Conservation (phyloP, 2,329 filamentous ascomycete genomes). For the Pseudovirgaria hyperparasitica region DNA sequence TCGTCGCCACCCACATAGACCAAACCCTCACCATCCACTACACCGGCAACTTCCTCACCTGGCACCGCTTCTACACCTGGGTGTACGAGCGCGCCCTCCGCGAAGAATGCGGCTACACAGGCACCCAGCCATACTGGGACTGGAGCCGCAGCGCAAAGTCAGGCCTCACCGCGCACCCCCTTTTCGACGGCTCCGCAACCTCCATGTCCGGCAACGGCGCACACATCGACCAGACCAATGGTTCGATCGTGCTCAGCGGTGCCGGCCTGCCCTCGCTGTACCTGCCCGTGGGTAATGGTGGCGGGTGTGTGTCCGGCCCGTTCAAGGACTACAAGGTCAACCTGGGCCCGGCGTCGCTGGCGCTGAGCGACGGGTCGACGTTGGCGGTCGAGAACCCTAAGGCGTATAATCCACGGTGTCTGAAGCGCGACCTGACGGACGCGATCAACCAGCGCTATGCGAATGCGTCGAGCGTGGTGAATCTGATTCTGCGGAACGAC, state of each 20-base stretch:
- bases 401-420: slow-evolving; percentile 11
- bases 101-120: slow-evolving; percentile 29
- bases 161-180: slow-evolving; percentile 19
- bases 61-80: slow-evolving; percentile 32
- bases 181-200: slow-evolving; percentile 37
- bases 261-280: slow-evolving; percentile 9
- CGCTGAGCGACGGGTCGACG: slow-evolving; percentile 7
- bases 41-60: slow-evolving; percentile 25
- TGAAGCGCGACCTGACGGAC: slow-evolving; percentile 14
- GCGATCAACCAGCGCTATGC: slow-evolving; percentile 13
- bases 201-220: slow-evolving; percentile 35
- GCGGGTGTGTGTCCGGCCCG: slow-evolving; percentile 11
- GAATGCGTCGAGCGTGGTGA: slow-evolving; percentile 12
- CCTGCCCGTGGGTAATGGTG: slow-evolving; percentile 25
- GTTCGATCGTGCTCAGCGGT: slow-evolving; percentile 20
- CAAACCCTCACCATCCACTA: slow-evolving; percentile 11
- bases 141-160: slow-evolving; percentile 17
- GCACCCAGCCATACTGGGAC: slow-evolving; percentile 26
- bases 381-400: slow-evolving; percentile 7
- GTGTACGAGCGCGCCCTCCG: slow-evolving; percentile 29
- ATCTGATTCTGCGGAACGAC: slow-evolving; percentile 11
- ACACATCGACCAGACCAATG: slow-evolving; percentile 17
- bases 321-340: slow-evolving; percentile 11
- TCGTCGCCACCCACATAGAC: slow-evolving; percentile 12
- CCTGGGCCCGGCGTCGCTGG: slow-evolving; percentile 11